Percentiles rank a stretch among this genome's conserved stretches.
Conservation (phyloP, 108 stramenopile species). For the Nitzschia sp. region DNA sequence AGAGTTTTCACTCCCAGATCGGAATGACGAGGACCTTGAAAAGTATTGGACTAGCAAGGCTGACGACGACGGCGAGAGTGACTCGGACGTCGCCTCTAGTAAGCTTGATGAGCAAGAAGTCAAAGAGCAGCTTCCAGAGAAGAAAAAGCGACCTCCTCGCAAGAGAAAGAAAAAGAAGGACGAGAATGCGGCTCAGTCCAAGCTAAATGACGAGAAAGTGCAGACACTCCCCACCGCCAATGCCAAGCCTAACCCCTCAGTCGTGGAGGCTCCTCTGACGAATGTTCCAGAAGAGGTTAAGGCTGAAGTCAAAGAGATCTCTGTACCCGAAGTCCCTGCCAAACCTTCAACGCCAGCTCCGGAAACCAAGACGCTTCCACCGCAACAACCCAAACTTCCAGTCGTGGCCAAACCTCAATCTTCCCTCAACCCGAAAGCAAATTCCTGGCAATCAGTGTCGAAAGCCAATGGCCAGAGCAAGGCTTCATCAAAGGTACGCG, state of each 20-base stretch:
- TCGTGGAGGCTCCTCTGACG: neutral
- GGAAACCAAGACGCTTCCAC: neutral
- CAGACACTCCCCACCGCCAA: neutral
- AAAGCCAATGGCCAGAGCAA: neutral
- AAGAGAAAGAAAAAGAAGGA: slow-evolving; percentile 21
- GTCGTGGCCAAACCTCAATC: neutral
- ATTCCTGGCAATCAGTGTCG: slow-evolving; percentile 26
- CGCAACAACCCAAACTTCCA: neutral
- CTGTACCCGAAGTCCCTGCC: neutral
- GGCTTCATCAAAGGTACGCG: neutral
- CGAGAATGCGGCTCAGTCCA: neutral
- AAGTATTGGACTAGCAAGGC: slow-evolving; percentile 73
- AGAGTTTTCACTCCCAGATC: slow-evolving; percentile 69
- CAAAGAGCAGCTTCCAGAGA: slow-evolving; percentile 55
- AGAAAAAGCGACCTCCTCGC: slow-evolving; percentile 20
- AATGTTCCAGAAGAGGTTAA: neutral
- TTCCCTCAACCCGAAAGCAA: slow-evolving; percentile 24
- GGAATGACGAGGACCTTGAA: slow-evolving; percentile 55
- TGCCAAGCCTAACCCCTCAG: neutral
- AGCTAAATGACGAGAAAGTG: too few species aligned
- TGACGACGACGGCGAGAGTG: slow-evolving; percentile 76
- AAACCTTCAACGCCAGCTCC: neutral
- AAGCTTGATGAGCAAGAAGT: slow-evolving; percentile 75
- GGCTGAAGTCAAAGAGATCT: neutral
- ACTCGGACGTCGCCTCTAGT: slow-evolving; percentile 78